Evolutionary conservation across 139 green algal genomes (phyloP).

Genomic region (Parachlorella kessleri): DNA sequence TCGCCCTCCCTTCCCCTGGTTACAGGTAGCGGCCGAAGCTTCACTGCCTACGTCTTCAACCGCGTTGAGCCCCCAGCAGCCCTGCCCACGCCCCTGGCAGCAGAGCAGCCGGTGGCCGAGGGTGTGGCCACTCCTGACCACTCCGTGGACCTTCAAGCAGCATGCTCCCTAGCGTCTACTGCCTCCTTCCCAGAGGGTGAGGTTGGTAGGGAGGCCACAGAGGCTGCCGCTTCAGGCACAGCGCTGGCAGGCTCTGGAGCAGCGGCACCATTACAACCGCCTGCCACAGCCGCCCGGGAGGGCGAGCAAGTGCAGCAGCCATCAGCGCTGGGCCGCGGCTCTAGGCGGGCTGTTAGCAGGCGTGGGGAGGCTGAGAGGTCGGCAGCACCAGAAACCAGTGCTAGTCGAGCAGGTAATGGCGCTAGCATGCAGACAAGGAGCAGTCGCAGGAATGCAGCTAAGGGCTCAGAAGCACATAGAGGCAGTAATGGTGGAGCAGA

Average conservation of each 20-base stretch:
- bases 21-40: constrained; percentile 78
- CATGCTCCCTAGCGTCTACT: not conserved
- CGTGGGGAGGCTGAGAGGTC: not conserved
- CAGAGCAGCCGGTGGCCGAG: not conserved
- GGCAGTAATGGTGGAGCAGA: not conserved
- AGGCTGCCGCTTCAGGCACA: not conserved
- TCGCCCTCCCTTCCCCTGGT: not conserved
- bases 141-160: not conserved
- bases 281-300: not conserved
- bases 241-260: not conserved
- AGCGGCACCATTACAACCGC: too few relatives aligned
- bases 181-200: not conserved
- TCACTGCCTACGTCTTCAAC: constrained; percentile 85
- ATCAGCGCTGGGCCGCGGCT: not conserved
- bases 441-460: not conserved
- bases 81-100: not conserved
- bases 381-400: not conserved
- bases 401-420: too few relatives aligned
- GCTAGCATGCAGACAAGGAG: too few relatives aligned
- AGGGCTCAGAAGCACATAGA: not conserved
- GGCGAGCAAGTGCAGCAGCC: not conserved
- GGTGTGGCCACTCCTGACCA: constrained; percentile 11
- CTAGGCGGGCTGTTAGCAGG: not conserved
- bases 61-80: not conserved
- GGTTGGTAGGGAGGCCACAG: not conserved